Evolutionary conservation across 2,329 filamentous ascomycete species (phyloP), one percentile per base, ranked within the genome.

Genomic region (Xylaria arbuscula): DNA sequence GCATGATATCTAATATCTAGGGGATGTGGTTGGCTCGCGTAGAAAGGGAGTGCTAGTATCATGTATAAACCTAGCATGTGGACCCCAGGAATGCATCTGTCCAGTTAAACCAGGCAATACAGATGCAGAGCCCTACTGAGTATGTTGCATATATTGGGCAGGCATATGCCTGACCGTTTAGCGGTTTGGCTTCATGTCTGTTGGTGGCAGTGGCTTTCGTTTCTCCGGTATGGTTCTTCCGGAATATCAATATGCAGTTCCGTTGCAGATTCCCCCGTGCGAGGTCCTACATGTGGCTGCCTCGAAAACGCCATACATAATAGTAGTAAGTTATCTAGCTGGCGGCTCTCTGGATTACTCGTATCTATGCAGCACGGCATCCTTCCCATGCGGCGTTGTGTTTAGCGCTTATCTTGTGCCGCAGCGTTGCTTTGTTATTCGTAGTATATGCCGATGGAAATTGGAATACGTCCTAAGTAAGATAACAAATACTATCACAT

Each of bases 391-490:
- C 57, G 42, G 17, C 50, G 22, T 56, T 7, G 13, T 6, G 34
- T 36, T 62, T 68, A 68, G 66, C 48, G 66, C 66, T 68, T 68
- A 66, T 62, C 11, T 22, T 28, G 32, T 32, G 40, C 42, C 40
- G 61, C 56, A 28, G 8, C 32, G 61, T 50, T 32, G 1, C 38
- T 7, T 15, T 62, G 36, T 42, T 58, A 45, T 47, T 66, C 28
- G 28, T 15, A 9, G 17, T 54, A 50, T 58, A 58, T 15, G 55
- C 45, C 50, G 48, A 62, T 57, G 40, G 2, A 59, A 59, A 62
- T n/a, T 40, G 48, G 22, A 17, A 47, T 51, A 34, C 22, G 15
- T 56, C 48, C 36, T 40, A 50, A 53, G 45, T 65, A 61, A 56
- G 63, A 55, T 66, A 56, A 66, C 32, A 47, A 60, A 42, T 50